Percentiles rank a stretch among this genome's conserved stretches.
Conservation (phyloP, 805 yeast species). For the Yarrowia sp. region DNA sequence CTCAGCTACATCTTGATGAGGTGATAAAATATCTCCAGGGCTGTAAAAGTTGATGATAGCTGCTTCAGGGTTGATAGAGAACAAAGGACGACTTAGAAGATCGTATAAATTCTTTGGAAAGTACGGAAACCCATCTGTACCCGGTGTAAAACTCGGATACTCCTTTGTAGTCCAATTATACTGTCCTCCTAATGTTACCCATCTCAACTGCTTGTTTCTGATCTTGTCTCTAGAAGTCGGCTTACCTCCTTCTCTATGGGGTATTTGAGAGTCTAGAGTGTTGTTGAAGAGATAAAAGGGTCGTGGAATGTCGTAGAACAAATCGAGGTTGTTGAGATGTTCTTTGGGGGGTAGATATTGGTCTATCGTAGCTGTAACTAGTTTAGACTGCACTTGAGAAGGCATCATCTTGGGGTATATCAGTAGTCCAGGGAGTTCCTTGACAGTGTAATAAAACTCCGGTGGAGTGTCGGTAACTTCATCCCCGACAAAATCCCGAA, state of each 20-base stretch:
- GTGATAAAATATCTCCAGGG: constrained; percentile 45
- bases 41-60: constrained; percentile 46
- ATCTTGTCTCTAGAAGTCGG: constrained; percentile 30
- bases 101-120: constrained; percentile 37
- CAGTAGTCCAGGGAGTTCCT: constrained; percentile 41
- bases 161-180: constrained; percentile 46
- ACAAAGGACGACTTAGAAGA: constrained; percentile 31
- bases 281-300: constrained; percentile 38
- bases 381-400: constrained; percentile 35
- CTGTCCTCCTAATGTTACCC: constrained; percentile 50
- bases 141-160: constrained; percentile 42
- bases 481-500: background rate
- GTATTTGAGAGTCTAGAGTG: background rate
- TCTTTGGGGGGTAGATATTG: constrained; percentile 38
- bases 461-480: background rate
- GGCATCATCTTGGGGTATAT: constrained; percentile 35
- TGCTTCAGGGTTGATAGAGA: constrained; percentile 41
- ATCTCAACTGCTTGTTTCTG: constrained; percentile 40
- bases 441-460: constrained; percentile 30
- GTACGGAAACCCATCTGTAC: constrained; percentile 37
- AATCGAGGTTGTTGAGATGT: constrained; percentile 42
- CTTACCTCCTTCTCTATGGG: constrained; percentile 29
- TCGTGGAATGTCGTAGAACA: constrained; percentile 37
- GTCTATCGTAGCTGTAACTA: constrained; percentile 37
- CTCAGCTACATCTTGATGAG: constrained; percentile 48